Evolutionary conservation across 352 stramenopile species (phyloP).

Genomic region (Nothophytophthora sp.): DNA sequence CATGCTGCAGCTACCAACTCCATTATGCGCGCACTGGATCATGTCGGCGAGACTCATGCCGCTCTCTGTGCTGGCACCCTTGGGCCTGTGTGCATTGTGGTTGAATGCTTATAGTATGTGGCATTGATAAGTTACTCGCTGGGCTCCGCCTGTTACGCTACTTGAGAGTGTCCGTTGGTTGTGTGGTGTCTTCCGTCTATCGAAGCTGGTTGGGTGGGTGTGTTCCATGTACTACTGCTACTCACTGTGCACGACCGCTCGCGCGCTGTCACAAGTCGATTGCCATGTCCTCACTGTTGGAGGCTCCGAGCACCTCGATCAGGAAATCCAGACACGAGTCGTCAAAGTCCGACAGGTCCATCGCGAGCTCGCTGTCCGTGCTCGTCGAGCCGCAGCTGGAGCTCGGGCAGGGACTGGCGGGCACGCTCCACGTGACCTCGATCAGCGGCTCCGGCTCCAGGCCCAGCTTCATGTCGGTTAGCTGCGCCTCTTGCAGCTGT

Average conservation of each 20-base stretch:
- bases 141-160: constrained; percentile 11
- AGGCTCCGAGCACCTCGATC: constrained; percentile 30
- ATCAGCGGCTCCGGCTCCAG: constrained; percentile 1
- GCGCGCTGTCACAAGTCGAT: constrained; percentile 14
- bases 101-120: neutral
- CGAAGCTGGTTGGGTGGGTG: no score
- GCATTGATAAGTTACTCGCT: constrained; percentile 4
- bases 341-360: constrained; percentile 41
- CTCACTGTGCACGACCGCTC: neutral
- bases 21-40: no score
- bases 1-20: no score
- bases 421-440: neutral
- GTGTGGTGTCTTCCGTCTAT: constrained; percentile 12
- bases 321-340: constrained; percentile 45
- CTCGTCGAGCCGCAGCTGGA: constrained; percentile 4
- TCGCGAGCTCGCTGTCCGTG: constrained; percentile 13
- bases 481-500: constrained; percentile 12
- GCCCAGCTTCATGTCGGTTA: neutral
- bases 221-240: constrained; percentile 11
- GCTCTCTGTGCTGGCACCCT: no score
- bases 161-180: no score
- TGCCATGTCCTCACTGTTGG: constrained; percentile 13
- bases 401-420: constrained; percentile 16
- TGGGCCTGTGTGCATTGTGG: no score
- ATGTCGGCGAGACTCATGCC: no score